These are phyloP conservation scores for Elongisporangium prolatum DNA, from an alignment of 352 stramenopile genomes.

Conservation along the genomic window DNA sequence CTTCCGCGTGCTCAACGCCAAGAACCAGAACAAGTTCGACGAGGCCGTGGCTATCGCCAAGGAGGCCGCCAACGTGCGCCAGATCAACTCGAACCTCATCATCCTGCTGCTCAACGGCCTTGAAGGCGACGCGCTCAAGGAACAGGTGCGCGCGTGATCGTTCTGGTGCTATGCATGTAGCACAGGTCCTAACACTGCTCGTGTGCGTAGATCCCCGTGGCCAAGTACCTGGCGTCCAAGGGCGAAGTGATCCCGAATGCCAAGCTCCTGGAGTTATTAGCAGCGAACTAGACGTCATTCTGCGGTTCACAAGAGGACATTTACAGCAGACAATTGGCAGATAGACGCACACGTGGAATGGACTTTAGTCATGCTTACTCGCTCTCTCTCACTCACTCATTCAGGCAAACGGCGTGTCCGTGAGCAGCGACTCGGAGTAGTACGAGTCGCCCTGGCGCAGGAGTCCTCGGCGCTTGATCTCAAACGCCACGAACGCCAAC, in stretches of 20 bases:
- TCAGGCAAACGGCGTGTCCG: conserved; percentile 22
- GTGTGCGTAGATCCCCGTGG: conserved; percentile 45
- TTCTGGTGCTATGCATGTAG: background rate
- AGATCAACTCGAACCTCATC: conserved; percentile 82
- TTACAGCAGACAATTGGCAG: background rate
- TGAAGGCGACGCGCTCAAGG: conserved; percentile 50
- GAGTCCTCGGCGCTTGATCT: conserved; percentile 29
- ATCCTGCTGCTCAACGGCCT: conserved; percentile 60
- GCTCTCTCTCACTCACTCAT: conserved; percentile 6
- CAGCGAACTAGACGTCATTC: conserved; percentile 19
- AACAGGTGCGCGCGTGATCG: conserved; percentile 28
- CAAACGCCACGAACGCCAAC: conserved; percentile 30
- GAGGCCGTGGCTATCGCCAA: conserved; percentile 59
- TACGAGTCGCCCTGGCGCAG: conserved; percentile 19
- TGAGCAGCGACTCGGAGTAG: conserved; percentile 67
- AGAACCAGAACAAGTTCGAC: conserved; percentile 52
- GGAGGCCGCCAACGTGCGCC: conserved; percentile 46
- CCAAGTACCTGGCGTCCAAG: conserved; percentile 78
- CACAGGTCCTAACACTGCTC: conserved; percentile 3
- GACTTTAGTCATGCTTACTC: background rate
- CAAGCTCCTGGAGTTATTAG: conserved; percentile 50
- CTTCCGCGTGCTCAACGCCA: conserved; percentile 67
- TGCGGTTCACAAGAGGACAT: background rate
- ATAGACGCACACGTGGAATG: background rate
- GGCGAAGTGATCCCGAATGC: conserved; percentile 70